Conservation (phyloP, 306 rosid species). For the Psophocarpus tetragonolobus region DNA sequence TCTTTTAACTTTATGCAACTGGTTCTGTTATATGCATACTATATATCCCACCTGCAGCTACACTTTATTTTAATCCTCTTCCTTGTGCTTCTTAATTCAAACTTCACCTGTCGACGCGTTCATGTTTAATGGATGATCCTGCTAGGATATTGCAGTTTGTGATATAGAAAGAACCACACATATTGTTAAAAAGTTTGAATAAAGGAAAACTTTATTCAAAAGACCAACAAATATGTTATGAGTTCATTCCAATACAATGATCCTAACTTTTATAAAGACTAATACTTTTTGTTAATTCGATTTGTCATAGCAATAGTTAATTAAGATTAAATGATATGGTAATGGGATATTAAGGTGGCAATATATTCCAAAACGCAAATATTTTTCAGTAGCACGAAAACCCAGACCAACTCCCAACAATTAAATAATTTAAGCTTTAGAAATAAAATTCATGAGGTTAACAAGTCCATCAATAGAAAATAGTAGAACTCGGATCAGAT, state of each 20-base stretch:
- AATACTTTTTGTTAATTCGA: too few species aligned
- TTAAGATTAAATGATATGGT: too few species aligned
- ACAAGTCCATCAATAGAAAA: too few species aligned
- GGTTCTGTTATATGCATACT: not conserved
- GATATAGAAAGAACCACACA: not conserved
- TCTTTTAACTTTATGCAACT: slow-evolving; percentile 18
- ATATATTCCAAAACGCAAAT: too few species aligned
- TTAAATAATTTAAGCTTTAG: too few species aligned
- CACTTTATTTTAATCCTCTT: not conserved
- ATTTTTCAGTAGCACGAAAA: too few species aligned
- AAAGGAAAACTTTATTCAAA: slow-evolving; percentile 11
- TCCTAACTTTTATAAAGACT: too few species aligned
- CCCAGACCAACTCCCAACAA: too few species aligned
- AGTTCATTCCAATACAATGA: slow-evolving; percentile 10
- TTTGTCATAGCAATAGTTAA: too few species aligned
- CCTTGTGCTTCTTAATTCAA: not conserved
- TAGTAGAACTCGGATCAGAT: too few species aligned
- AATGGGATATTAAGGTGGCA: too few species aligned
- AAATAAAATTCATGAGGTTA: too few species aligned
- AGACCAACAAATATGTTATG: not conserved
- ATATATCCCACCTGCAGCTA: not conserved
- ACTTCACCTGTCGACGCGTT: not conserved
- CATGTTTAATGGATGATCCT: not conserved
- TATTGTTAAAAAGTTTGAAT: not conserved
- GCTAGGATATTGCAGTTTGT: not conserved